These are phyloP conservation scores for Globisporangium viniferum DNA, from an alignment of 352 stramenopile species.

Conservation along the genomic window DNA sequence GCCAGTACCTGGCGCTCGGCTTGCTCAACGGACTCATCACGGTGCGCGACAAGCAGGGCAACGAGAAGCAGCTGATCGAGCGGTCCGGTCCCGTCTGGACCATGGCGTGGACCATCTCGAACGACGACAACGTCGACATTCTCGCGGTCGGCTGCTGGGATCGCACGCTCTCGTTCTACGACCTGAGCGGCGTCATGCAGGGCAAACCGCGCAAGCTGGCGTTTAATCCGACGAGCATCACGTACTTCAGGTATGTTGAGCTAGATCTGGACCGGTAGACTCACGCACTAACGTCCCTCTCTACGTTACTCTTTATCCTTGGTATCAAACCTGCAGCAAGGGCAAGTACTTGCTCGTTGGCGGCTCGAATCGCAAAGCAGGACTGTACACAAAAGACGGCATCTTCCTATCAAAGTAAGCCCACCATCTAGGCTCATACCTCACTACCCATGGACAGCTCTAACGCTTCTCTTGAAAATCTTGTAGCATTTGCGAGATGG, in stretches of 20 bases:
- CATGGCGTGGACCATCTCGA: conserved; percentile 78
- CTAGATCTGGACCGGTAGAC: background rate
- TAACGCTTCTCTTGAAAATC: background rate
- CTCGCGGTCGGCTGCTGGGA: conserved; percentile 94
- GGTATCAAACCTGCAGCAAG: conserved; percentile 36
- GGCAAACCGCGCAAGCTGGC: conserved; percentile 86
- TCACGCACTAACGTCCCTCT: background rate
- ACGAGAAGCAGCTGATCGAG: conserved; percentile 90
- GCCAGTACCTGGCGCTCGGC: conserved; percentile 89
- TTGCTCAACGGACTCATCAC: conserved; percentile 90
- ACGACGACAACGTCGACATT: conserved; percentile 80
- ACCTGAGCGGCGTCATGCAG: conserved; percentile 77
- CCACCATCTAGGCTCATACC: background rate
- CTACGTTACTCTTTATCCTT: background rate
- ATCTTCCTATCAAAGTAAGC: conserved; percentile 64
- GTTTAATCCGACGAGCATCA: conserved; percentile 92
- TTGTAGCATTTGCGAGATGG: conserved; percentile 72
- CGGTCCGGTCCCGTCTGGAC: conserved; percentile 84
- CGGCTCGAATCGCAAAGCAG: conserved; percentile 85
- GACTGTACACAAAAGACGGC: conserved; percentile 87
- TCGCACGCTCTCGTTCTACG: conserved; percentile 91
- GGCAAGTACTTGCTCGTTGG: conserved; percentile 91
- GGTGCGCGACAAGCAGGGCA: conserved; percentile 90
- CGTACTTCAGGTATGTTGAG: conserved; percentile 70
- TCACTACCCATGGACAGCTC: background rate